Evolutionary conservation across 2,329 filamentous ascomycete species (phyloP).

Genomic region (Fusarium sp.): DNA sequence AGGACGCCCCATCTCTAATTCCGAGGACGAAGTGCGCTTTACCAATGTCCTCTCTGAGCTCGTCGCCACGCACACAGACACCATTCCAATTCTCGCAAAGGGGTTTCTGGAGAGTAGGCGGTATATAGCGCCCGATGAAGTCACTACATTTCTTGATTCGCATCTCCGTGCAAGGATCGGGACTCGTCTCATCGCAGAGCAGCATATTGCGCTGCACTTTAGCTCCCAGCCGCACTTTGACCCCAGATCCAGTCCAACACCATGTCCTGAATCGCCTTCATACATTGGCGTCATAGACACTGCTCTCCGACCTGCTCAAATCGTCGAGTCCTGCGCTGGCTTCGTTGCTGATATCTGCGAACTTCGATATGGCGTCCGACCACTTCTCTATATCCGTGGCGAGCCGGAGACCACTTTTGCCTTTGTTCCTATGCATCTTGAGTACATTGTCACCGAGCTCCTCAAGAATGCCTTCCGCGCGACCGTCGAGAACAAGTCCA

Average conservation of each 20-base stretch:
- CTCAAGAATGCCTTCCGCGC: constrained; percentile 97
- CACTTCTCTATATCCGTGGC: constrained; percentile 81
- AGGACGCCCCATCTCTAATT: constrained; percentile 58
- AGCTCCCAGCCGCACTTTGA: constrained; percentile 75
- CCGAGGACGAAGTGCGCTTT: constrained; percentile 90
- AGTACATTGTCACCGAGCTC: constrained; percentile 96
- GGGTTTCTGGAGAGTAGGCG: constrained; percentile 93
- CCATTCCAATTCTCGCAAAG: constrained; percentile 88
- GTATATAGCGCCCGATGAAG: constrained; percentile 83
- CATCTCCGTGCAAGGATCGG: constrained; percentile 94
- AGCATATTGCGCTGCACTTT: constrained; percentile 91
- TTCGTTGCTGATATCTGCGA: constrained; percentile 98
- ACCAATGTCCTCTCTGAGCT: constrained; percentile 93
- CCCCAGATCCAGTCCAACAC: constrained; percentile 59
- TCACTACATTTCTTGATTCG: constrained; percentile 92
- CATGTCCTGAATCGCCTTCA: constrained; percentile 63
- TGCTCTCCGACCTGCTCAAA: constrained; percentile 79
- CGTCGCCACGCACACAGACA: constrained; percentile 94
- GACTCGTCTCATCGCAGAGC: constrained; percentile 92
- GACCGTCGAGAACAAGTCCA: constrained; percentile 83
- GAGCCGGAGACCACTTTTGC: constrained; percentile 89
- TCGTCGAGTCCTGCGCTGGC: constrained; percentile 84
- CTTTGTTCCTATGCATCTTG: constrained; percentile 93
- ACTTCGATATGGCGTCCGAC: constrained; percentile 90
- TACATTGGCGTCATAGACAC: constrained; percentile 98